Conservation (phyloP, 495 filamentous ascomycete species). For the Penicillium bialowiezense region DNA sequence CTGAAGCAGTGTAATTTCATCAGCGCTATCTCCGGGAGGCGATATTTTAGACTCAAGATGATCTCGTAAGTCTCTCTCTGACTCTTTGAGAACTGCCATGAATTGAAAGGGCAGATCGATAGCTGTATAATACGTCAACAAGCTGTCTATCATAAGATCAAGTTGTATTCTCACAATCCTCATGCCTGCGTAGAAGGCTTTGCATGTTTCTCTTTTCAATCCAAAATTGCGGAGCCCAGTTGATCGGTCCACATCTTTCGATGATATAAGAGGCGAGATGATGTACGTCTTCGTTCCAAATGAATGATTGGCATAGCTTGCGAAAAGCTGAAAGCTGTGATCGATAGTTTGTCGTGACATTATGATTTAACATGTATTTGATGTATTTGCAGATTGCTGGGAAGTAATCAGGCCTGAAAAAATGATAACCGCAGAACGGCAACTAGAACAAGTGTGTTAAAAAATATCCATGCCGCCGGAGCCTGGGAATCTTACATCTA, state of each 20-base stretch:
- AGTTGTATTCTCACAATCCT: background rate
- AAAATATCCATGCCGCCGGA: background rate
- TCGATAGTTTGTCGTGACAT: background rate
- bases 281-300: conserved; percentile 1
- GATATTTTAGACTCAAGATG: background rate
- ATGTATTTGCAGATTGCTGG: background rate
- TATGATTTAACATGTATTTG: conserved; percentile 2
- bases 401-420: no score
- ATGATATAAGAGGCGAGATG: background rate
- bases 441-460: background rate
- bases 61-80: no score
- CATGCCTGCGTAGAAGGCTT: background rate
- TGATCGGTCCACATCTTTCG: conserved; percentile 1
- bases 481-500: no score
- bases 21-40: background rate
- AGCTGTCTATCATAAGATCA: background rate
- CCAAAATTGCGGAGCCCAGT: background rate
- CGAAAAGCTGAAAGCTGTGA: background rate
- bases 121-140: no score
- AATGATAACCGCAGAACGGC: no score
- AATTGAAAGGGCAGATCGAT: no score
- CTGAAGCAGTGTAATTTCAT: background rate
- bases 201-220: conserved; percentile 1
- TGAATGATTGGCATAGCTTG: background rate
- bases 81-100: no score